A percentile compares a stretch with the other conserved stretches of the same genome.
These are phyloP conservation scores for Hemileccinum rubropunctum DNA, from an alignment of 768 basidiomycete genomes.

Conservation along the genomic window DNA sequence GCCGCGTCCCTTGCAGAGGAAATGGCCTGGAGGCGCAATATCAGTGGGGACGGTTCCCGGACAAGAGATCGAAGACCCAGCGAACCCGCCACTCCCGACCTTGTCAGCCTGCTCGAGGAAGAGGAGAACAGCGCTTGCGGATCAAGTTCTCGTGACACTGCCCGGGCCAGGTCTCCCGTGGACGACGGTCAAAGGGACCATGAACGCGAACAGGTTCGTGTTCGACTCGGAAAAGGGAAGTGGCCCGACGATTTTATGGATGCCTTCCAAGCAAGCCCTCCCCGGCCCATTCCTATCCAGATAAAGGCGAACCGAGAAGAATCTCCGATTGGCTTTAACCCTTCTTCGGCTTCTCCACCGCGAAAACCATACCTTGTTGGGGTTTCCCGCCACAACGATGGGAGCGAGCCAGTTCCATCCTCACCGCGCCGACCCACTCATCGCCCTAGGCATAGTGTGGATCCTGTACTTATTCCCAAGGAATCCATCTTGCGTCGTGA, in stretches of 20 bases:
- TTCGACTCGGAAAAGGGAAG: conserved; percentile 73
- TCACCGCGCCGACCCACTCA: conserved; percentile 55
- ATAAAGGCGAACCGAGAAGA: conserved; percentile 20
- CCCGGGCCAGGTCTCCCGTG: conserved; percentile 17
- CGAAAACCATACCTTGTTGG: conserved; percentile 58
- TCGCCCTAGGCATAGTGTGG: conserved; percentile 63
- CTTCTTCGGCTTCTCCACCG: conserved; percentile 45
- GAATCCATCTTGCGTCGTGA: conserved; percentile 50
- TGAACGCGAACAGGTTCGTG: conserved; percentile 34
- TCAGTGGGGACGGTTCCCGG: conserved; percentile 26
- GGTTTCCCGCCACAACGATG: conserved; percentile 43
- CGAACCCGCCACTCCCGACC: conserved; percentile 57
- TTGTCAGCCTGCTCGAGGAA: conserved; percentile 71
- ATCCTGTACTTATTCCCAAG: conserved; percentile 49
- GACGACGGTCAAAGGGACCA: conserved; percentile 21
- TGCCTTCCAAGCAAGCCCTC: conserved; percentile 42
- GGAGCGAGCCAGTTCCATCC: conserved; percentile 39
- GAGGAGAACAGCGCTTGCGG: conserved; percentile 52
- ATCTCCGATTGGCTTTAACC: conserved; percentile 23
- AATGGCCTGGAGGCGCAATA: conserved; percentile 36
- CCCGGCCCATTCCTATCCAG: conserved; percentile 30
- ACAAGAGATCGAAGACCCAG: conserved; percentile 61
- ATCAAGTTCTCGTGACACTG: conserved; percentile 41
- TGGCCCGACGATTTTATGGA: conserved; percentile 83
- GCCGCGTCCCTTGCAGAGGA: conserved; percentile 49